These are phyloP conservation scores for Macrotyloma uniflorum DNA, from an alignment of 306 rosid genomes.

Conservation along the genomic window DNA sequence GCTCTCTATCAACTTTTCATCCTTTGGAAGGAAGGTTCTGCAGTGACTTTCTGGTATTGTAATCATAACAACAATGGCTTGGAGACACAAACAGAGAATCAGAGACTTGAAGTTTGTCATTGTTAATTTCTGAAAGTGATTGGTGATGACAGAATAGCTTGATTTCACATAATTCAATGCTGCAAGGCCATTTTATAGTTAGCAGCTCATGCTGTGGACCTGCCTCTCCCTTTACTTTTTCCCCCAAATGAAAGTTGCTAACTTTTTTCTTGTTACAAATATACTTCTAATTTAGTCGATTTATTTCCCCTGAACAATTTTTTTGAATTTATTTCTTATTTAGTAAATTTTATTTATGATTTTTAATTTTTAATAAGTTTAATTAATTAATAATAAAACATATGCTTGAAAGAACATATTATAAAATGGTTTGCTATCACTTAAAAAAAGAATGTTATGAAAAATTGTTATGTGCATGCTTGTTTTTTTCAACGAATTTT, in stretches of 20 bases:
- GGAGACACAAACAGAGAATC: slow-evolving; percentile 21
- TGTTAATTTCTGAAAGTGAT: neutral
- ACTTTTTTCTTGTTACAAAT: too few relatives aligned
- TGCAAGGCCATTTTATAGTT: neutral
- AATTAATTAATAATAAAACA: too few relatives aligned
- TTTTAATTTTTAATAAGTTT: too few relatives aligned
- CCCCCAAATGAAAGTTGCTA: too few relatives aligned
- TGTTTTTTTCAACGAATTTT: neutral
- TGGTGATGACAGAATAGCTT: neutral
- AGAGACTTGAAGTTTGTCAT: slow-evolving; percentile 26
- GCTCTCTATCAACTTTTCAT: slow-evolving; percentile 39
- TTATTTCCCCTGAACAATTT: too few relatives aligned
- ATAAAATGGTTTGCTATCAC: too few relatives aligned
- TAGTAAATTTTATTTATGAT: too few relatives aligned
- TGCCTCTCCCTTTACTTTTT: neutral
- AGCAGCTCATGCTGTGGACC: neutral
- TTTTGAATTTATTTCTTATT: too few relatives aligned
- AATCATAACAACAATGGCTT: neutral
- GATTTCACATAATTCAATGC: neutral
- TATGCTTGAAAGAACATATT: too few relatives aligned
- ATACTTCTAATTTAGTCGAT: too few relatives aligned
- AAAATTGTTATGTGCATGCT: neutral
- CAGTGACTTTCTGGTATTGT: slow-evolving; percentile 36
- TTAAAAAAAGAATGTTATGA: too few relatives aligned
- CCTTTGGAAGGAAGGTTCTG: neutral